Conservation (phyloP, 345 rosid genomes). For the Gossypium anomalum region DNA sequence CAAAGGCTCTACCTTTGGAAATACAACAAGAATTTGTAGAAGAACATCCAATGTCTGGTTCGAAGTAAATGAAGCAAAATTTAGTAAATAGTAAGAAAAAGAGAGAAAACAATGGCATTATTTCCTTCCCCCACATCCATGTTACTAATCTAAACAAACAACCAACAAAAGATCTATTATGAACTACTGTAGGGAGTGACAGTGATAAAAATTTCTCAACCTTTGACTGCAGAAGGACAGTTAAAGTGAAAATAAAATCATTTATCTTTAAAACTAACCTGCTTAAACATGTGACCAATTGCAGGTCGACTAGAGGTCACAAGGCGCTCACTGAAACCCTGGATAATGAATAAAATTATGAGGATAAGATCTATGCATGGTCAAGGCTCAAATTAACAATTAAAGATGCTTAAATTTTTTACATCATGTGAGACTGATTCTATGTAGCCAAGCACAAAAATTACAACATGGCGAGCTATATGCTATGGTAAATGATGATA, state of each 20-base stretch:
- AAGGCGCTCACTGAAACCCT: conserved; percentile 96
- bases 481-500: neutral
- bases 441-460: neutral
- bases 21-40: conserved; percentile 67
- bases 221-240: neutral
- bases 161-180: neutral
- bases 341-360: conserved; percentile 23
- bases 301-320: conserved; percentile 81
- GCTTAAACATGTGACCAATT: conserved; percentile 90
- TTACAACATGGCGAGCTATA: neutral
- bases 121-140: conserved; percentile 1
- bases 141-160: neutral
- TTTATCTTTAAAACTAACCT: conserved; percentile 44
- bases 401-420: neutral
- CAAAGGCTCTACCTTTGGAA: conserved; percentile 75
- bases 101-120: neutral
- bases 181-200: neutral
- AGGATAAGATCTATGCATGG: conserved; percentile 1
- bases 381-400: conserved; percentile 3
- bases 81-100: neutral
- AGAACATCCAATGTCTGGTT: conserved; percentile 88
- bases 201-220: neutral
- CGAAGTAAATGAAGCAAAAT: conserved; percentile 16
- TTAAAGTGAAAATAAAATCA: neutral
- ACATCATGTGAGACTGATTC: neutral